These are phyloP conservation scores for Aspergillus sp. DNA, from an alignment of 2,329 filamentous ascomycete genomes.

Conservation along the genomic window DNA sequence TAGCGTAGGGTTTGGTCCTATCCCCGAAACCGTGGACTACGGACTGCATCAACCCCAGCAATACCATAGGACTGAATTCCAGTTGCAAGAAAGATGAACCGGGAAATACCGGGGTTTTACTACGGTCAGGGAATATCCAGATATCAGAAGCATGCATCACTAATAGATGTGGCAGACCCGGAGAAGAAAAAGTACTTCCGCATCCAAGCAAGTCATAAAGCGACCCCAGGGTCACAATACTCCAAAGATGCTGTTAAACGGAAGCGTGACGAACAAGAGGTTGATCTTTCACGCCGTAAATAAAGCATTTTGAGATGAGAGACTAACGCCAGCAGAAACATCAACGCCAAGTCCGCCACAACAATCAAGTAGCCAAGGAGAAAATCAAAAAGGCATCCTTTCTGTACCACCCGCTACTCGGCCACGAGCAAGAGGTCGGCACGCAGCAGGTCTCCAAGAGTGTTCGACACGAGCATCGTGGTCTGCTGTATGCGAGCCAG, in stretches of 20 bases:
- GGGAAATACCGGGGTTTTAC: constrained; percentile 27
- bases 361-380: constrained; percentile 23
- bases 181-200: constrained; percentile 61
- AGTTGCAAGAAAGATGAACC: constrained; percentile 14
- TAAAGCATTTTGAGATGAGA: background rate
- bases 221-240: constrained; percentile 46
- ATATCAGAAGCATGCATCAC: background rate
- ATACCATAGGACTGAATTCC: no score
- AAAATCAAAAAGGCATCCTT: constrained; percentile 24
- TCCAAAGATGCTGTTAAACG: constrained; percentile 52
- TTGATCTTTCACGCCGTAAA: constrained; percentile 1
- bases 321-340: constrained; percentile 19
- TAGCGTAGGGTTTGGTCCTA: no score
- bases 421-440: constrained; percentile 24
- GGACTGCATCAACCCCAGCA: no score
- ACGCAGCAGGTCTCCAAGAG: constrained; percentile 8
- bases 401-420: constrained; percentile 23
- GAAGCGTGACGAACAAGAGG: constrained; percentile 42
- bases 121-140: constrained; percentile 18
- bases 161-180: constrained; percentile 20
- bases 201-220: constrained; percentile 48
- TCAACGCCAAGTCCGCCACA: constrained; percentile 16
- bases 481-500: constrained; percentile 25
- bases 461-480: constrained; percentile 19
- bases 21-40: no score